Percentiles rank a stretch among this genome's conserved stretches.
phyloP scores from a whole-genome alignment of 2,329 filamentous ascomycete genomes.

The Clonostachys sp. region DNA sequence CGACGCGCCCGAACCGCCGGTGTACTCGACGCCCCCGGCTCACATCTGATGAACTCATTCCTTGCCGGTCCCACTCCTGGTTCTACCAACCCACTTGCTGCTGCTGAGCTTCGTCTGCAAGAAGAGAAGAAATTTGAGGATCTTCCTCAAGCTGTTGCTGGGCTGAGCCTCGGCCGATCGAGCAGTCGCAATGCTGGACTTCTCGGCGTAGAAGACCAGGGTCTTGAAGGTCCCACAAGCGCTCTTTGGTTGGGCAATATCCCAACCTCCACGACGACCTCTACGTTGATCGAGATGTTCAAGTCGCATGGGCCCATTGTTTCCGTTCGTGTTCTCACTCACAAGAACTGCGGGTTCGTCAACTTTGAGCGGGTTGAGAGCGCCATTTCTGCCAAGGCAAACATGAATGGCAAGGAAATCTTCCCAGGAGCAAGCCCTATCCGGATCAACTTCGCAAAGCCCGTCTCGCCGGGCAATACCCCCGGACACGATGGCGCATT shows the following conservation, averaged over 20 bases:
- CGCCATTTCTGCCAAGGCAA: slow-evolving; percentile 80
- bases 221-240: slow-evolving; percentile 83
- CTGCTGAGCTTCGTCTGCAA: slow-evolving; percentile 68
- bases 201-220: slow-evolving; percentile 71
- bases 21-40: slow-evolving; percentile 74
- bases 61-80: slow-evolving; percentile 60
- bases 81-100: slow-evolving; percentile 70
- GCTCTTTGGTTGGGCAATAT: slow-evolving; percentile 97
- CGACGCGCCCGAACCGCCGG: slow-evolving; percentile 89
- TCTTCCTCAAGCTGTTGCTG: slow-evolving; percentile 76
- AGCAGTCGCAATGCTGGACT: slow-evolving; percentile 63
- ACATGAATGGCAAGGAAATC: slow-evolving; percentile 94
- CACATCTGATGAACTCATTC: slow-evolving; percentile 65
- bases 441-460: slow-evolving; percentile 95
- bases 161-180: slow-evolving; percentile 66
- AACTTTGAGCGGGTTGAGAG: slow-evolving; percentile 93
- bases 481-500: slow-evolving; percentile 85
- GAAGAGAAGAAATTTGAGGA: slow-evolving; percentile 78
- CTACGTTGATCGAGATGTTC: slow-evolving; percentile 92
- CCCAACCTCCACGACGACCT: slow-evolving; percentile 92
- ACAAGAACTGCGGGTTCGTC: slow-evolving; percentile 99
- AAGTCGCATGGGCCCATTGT: slow-evolving; percentile 87
- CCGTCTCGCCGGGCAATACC: slow-evolving; percentile 83
- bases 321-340: slow-evolving; percentile 87
- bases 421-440: slow-evolving; percentile 95